A percentile compares a stretch with the other conserved stretches of the same genome.
These are phyloP conservation scores for Kodamaea alishanica DNA, from an alignment of 1,139 yeast species.

Conservation along the genomic window DNA sequence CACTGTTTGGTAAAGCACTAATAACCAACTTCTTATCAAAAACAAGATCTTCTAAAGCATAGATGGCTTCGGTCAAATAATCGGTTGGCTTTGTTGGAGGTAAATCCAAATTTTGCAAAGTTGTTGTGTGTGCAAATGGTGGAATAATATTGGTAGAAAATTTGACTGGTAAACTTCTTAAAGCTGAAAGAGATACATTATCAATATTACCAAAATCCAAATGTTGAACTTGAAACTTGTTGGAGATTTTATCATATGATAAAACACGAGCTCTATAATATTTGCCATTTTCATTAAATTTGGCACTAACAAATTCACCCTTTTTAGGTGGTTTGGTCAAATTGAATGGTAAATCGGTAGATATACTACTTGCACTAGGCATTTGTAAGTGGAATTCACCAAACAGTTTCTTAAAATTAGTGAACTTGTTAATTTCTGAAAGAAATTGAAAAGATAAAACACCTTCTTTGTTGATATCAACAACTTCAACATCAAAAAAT, in stretches of 20 bases:
- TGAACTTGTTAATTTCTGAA: conserved; percentile 32
- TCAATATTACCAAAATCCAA: conserved; percentile 66
- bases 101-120: conserved; percentile 51
- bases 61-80: conserved; percentile 58
- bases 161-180: conserved; percentile 55
- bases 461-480: conserved; percentile 51
- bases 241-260: conserved; percentile 45
- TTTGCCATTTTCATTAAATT: conserved; percentile 50
- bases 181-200: conserved; percentile 40
- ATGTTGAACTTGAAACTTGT: conserved; percentile 52
- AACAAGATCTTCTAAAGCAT: conserved; percentile 52
- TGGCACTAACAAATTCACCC: conserved; percentile 60
- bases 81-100: conserved; percentile 62
- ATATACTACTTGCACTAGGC: conserved; percentile 35
- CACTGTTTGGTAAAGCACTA: conserved; percentile 45
- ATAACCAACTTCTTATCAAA: conserved; percentile 59
- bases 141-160: conserved; percentile 43
- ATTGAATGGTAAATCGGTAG: conserved; percentile 47
- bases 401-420: conserved; percentile 45
- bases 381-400: conserved; percentile 42
- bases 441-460: conserved; percentile 52
- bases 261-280: conserved; percentile 60
- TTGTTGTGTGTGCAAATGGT: conserved; percentile 57
- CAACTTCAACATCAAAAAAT: conserved; percentile 61
- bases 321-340: conserved; percentile 46